Percentiles rank a stretch among this genome's conserved stretches.
These are phyloP conservation scores for Jaminaea rosea DNA, from an alignment of 1,284 basidiomycete genomes.

Conservation along the genomic window DNA sequence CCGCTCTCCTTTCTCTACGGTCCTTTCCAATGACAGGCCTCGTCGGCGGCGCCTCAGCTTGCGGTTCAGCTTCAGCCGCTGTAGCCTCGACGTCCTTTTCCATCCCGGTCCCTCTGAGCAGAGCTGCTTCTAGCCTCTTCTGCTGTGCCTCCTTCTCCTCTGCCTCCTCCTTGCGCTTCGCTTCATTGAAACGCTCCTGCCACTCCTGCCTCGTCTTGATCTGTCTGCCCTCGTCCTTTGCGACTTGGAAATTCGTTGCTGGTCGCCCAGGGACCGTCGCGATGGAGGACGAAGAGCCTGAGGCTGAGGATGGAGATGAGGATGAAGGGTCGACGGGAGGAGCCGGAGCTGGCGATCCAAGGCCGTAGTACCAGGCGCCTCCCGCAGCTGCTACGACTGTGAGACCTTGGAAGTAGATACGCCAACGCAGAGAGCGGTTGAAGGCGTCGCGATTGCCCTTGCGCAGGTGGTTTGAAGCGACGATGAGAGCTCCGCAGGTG, in stretches of 20 bases:
- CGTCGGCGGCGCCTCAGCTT: background rate
- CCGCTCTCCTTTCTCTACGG: background rate
- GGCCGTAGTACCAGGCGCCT: conserved; percentile 34
- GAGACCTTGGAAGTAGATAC: conserved; percentile 42
- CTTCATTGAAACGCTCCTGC: background rate
- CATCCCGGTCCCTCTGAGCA: background rate
- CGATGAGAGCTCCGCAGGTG: conserved; percentile 38
- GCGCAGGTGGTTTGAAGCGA: conserved; percentile 37
- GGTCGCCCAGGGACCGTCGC: background rate
- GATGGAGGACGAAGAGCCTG: background rate
- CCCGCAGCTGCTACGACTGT: conserved; percentile 39
- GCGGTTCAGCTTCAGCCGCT: background rate
- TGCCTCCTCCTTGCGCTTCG: background rate
- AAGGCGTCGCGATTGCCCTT: conserved; percentile 39
- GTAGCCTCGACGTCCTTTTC: no score
- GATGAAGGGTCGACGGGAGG: background rate
- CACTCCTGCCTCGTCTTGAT: background rate
- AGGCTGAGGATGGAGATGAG: no score
- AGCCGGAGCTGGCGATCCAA: background rate
- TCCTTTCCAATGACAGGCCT: background rate
- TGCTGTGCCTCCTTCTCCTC: background rate
- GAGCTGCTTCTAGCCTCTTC: background rate
- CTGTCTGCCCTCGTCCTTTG: background rate
- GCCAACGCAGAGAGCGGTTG: conserved; percentile 41
- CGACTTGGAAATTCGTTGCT: background rate